phyloP scores from a whole-genome alignment of 768 basidiomycete species.

The Sporobolomyces pararoseus region DNA sequence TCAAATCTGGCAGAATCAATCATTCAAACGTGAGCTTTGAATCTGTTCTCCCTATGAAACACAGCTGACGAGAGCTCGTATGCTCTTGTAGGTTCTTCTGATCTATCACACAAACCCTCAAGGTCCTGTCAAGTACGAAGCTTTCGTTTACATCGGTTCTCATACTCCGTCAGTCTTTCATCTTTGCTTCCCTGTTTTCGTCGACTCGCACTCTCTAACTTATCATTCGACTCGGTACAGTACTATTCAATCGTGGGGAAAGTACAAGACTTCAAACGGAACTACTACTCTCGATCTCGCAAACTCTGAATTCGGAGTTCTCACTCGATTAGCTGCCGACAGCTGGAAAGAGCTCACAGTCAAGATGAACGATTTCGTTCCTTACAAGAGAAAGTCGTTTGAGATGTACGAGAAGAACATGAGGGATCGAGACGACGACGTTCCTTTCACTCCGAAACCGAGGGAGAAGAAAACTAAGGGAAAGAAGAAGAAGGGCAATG shows the following conservation, averaged over 20 bases:
- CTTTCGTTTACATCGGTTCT: slow-evolving; percentile 10
- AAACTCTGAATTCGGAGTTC: slow-evolving; percentile 3
- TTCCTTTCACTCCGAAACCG: background rate
- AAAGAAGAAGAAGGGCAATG: background rate
- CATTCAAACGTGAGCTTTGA: slow-evolving; percentile 1
- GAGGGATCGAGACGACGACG: background rate
- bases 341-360: background rate
- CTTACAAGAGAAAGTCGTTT: background rate
- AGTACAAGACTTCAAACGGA: too few relatives aligned
- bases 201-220: background rate
- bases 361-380: background rate
- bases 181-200: background rate
- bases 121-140: background rate
- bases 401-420: background rate
- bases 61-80: background rate
- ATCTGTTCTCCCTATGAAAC: too few relatives aligned
- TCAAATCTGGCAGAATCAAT: slow-evolving; percentile 2
- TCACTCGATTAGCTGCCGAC: background rate
- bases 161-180: slow-evolving; percentile 3
- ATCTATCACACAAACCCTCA: background rate
- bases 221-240: background rate
- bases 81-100: background rate
- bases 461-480: slow-evolving; percentile 1
- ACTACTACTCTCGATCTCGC: too few relatives aligned
- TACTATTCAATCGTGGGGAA: background rate